Percentiles rank a stretch among this genome's conserved stretches.
Evolutionary conservation across 2,329 filamentous ascomycete genomes (phyloP).

Genomic region (Leptoxyphium fumago): DNA sequence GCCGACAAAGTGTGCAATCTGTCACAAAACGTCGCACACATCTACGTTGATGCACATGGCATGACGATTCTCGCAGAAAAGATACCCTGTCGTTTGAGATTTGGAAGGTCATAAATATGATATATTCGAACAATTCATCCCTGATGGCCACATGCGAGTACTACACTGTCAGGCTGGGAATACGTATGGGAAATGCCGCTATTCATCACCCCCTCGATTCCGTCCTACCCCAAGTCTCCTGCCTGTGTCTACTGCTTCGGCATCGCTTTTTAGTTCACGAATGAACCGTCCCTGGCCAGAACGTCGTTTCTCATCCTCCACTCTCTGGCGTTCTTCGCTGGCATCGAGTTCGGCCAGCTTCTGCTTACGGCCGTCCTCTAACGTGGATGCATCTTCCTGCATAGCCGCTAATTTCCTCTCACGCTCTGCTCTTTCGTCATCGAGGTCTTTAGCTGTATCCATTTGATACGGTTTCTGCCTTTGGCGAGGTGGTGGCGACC

Average conservation of each 20-base stretch:
- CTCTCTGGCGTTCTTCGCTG: conserved; percentile 47
- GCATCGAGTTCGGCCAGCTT: conserved; percentile 53
- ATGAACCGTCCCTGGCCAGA: conserved; percentile 23
- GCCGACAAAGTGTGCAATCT: no score
- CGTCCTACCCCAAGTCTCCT: conserved; percentile 8
- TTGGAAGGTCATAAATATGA: no score
- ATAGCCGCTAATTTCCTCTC: conserved; percentile 25
- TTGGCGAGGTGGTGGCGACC: conserved; percentile 2
- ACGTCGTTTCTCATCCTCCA: conserved; percentile 45
- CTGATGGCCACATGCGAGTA: no score
- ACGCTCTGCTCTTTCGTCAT: conserved; percentile 20
- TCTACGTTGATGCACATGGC: no score
- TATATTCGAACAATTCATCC: no score
- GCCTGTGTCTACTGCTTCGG: conserved; percentile 17
- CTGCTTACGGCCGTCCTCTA: conserved; percentile 55
- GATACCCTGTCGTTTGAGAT: no score
- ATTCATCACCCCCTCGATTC: background rate
- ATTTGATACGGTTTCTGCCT: conserved; percentile 1
- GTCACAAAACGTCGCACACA: no score
- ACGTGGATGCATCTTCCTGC: conserved; percentile 34
- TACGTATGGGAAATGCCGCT: no score
- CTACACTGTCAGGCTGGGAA: no score
- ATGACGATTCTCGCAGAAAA: no score
- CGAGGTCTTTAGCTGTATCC: conserved; percentile 4
- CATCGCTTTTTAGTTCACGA: conserved; percentile 17